phyloP scores from a whole-genome alignment of 352 stramenopile genomes.

The Globisporangium takayamanum region DNA sequence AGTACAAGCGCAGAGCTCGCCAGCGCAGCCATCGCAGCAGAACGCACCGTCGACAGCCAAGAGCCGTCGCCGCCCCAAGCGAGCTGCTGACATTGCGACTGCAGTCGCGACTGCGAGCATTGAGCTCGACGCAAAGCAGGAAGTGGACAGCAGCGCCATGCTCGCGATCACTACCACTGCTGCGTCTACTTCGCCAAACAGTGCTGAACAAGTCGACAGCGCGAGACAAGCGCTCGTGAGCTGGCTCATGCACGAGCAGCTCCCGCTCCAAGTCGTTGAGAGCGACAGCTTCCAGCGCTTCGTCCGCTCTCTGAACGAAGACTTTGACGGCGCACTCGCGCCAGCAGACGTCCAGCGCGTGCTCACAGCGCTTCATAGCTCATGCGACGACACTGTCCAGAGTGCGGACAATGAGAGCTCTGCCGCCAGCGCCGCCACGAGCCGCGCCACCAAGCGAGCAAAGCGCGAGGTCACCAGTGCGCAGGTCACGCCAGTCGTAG shows the following conservation, averaged over 20 bases:
- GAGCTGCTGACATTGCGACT: too few relatives aligned
- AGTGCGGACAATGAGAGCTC: not conserved
- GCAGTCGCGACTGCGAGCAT: not conserved
- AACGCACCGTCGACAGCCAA: not conserved
- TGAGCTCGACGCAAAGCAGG: not conserved
- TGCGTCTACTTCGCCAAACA: not conserved
- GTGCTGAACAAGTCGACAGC: not conserved
- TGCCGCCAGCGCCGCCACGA: not conserved
- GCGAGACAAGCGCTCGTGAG: slow-evolving; percentile 23
- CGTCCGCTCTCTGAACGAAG: slow-evolving; percentile 25
- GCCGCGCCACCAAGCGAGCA: not conserved
- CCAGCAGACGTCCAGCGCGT: slow-evolving; percentile 22
- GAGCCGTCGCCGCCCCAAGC: not conserved
- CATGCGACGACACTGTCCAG: not conserved
- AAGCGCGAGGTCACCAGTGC: not conserved
- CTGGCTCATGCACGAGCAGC: slow-evolving; percentile 40
- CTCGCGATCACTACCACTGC: not conserved
- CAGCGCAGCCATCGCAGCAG: not conserved
- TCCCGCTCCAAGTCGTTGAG: slow-evolving; percentile 34
- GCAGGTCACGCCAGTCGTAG: not conserved
- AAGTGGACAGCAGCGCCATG: not conserved
- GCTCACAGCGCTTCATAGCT: slow-evolving; percentile 15
- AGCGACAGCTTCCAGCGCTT: slow-evolving; percentile 33
- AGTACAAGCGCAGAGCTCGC: not conserved
- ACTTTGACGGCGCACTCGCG: slow-evolving; percentile 21